These are phyloP conservation scores for Melampsora larici-populina DNA, from an alignment of 1,284 basidiomycete genomes.

Conservation along the genomic window DNA sequence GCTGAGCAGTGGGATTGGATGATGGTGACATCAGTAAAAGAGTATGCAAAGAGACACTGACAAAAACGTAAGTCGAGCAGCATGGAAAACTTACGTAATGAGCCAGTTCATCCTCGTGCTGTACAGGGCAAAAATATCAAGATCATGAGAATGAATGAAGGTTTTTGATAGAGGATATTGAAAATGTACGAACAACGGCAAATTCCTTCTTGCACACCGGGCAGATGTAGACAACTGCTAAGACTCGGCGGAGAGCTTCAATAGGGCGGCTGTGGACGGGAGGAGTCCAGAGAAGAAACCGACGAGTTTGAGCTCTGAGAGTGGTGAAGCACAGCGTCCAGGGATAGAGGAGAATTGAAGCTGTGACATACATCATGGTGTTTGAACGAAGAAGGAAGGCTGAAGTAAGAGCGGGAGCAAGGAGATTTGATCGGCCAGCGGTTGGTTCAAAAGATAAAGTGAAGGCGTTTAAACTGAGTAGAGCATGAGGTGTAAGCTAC, in stretches of 20 bases:
- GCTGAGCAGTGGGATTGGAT: neutral
- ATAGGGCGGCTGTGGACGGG: neutral
- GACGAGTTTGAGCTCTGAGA: no score
- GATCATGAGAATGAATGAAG: neutral
- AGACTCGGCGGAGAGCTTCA: neutral
- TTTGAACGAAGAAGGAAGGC: no score
- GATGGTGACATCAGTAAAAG: neutral
- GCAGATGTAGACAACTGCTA: neutral
- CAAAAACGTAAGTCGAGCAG: neutral
- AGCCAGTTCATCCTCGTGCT: neutral
- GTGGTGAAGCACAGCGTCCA: no score
- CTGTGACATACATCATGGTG: no score
- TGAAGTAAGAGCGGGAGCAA: no score
- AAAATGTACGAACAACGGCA: neutral
- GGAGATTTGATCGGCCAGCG: no score
- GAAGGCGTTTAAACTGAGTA: no score
- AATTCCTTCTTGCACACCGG: neutral
- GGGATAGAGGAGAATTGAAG: no score
- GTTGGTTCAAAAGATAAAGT: no score
- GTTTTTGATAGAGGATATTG: neutral
- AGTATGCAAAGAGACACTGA: neutral
- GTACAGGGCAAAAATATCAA: neutral
- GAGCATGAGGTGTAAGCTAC: no score
- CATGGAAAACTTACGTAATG: neutral
- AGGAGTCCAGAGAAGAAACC: no score